These are phyloP conservation scores for Oemleria cerasiformis DNA, from an alignment of 306 rosid genomes.

Conservation along the genomic window DNA sequence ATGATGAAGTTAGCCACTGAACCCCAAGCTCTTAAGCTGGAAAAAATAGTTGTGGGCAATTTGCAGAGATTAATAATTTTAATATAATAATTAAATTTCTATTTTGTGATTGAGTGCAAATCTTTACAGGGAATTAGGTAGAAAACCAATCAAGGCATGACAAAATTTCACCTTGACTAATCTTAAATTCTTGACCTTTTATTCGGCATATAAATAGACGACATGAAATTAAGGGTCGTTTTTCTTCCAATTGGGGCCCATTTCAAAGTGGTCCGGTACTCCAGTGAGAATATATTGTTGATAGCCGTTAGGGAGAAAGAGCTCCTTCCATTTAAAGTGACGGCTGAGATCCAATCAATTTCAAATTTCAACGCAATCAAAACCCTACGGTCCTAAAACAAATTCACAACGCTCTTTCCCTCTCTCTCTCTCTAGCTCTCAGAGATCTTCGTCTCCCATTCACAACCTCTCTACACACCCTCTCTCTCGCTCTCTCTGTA, in stretches of 20 bases:
- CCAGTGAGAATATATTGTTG: not conserved
- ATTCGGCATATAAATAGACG: not conserved
- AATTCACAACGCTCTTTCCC: constrained; percentile 6
- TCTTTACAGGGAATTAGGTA: not conserved
- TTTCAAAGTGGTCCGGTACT: not conserved
- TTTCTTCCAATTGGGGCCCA: not conserved
- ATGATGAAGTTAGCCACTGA: constrained; percentile 23
- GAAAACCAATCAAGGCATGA: not conserved
- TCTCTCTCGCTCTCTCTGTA: constrained; percentile 27
- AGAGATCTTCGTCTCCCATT: not conserved
- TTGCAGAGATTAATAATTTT: not conserved
- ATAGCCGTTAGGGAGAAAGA: constrained; percentile 52
- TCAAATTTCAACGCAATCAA: constrained; percentile 39
- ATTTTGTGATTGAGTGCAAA: not conserved
- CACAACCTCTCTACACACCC: not conserved
- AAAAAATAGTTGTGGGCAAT: not conserved
- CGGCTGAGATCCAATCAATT: constrained; percentile 33
- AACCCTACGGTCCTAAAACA: constrained; percentile 10
- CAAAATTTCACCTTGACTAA: not conserved
- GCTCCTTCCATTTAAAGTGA: constrained; percentile 19
- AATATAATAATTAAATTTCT: not conserved
- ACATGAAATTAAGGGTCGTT: not conserved
- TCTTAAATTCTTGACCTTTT: no score
- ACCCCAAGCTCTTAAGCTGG: no score
- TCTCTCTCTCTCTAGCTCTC: constrained; percentile 13